Evolutionary conservation across 1,284 basidiomycete genomes (phyloP), one percentile per base, ranked within the genome.

Genomic region (Ceratobasidium sp.): DNA sequence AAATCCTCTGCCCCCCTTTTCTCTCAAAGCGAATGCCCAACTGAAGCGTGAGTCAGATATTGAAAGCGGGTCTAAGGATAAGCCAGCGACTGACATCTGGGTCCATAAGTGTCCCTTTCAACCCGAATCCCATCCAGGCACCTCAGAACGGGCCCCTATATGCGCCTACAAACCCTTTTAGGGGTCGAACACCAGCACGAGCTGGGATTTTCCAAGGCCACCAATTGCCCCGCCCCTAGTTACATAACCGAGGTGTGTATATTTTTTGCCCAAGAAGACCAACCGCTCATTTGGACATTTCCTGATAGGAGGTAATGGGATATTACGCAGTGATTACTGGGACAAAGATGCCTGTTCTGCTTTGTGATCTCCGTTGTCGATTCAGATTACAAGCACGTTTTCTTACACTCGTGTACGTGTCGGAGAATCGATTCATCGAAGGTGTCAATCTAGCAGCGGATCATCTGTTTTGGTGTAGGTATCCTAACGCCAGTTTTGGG

Each of bases 351-450:
- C 55, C 55, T 58, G 10, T 58, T 58, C 32, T 39, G 55, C 9
- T 2, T 14, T 58, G 34, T 58, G 34, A 58, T 5, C 34, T 21
- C 55, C 55, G 34, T 58, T 23, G 18, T n/a, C n/a, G 10, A 23
- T 58, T 58, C 55, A 58, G 39, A 58, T 58, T 30, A 30, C 55
- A 39, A 58, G 26, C 55, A 58, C 21, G 52, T 39, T 36, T 58
- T 34, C 14, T 28, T 36, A 28, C 16, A 5, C 12, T 58, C 3
- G 9, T 21, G n/a, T 39, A 34, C 26, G 4, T n/a, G 43, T 18
- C 43, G 18, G 18, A 18, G 43, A 45, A 12, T 18, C 43, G 18
- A 6, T 3, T 4, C 16, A 45, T 45, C 43, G 43, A n/a, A 18
- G 43, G 43, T 45, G 6, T 6, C 10, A n/a, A n/a, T 8, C 3